Conservation (phyloP, 768 basidiomycete species). For the Xerocomellus chrysenteron region DNA sequence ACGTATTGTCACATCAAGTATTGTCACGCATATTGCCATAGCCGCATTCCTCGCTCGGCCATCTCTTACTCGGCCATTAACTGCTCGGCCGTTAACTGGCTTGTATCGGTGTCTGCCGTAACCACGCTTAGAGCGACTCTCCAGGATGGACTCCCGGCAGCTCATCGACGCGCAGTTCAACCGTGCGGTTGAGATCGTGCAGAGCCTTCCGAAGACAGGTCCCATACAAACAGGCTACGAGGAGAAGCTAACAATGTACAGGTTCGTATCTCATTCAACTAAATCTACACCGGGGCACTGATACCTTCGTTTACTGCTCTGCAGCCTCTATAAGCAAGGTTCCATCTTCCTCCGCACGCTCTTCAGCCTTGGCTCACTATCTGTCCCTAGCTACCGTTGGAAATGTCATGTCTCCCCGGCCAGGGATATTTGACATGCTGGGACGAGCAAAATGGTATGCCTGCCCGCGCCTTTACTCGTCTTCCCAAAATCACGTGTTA, state of each 20-base stretch:
- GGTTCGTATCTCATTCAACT: conserved; percentile 43
- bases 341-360: background rate
- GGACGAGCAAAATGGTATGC: conserved; percentile 89
- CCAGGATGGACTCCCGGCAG: conserved; percentile 57
- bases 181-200: conserved; percentile 92
- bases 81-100: background rate
- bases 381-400: conserved; percentile 74
- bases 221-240: conserved; percentile 96
- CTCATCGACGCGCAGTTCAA: conserved; percentile 86
- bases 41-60: background rate
- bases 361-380: conserved; percentile 1
- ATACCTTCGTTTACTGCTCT: conserved; percentile 3
- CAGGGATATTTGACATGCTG: conserved; percentile 88
- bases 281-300: background rate
- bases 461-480: background rate
- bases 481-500: conserved; percentile 22
- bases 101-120: background rate
- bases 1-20: background rate
- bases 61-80: background rate
- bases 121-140: background rate
- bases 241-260: conserved; percentile 92
- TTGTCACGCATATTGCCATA: conserved; percentile 13
- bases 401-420: conserved; percentile 75
- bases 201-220: conserved; percentile 87
- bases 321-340: conserved; percentile 94